Base-by-base conservation (phyloP, 2,329 filamentous ascomycete species). In the Bertia moriformis region DNA sequence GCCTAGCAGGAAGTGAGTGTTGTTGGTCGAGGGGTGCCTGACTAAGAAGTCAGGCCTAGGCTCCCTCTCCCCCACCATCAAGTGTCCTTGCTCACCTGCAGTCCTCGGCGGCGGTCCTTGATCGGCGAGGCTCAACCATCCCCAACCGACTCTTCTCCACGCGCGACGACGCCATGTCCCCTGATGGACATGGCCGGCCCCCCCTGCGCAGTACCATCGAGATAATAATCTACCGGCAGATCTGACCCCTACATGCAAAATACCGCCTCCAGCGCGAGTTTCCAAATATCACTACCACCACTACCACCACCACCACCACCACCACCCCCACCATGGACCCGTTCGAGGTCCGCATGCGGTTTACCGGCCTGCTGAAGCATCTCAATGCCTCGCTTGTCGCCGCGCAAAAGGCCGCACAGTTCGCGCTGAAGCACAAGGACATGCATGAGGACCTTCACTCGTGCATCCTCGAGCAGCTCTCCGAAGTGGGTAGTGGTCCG, bases 271-370 rank as follows among this genome's bases (percentile, higher is more conserved):
- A n/a, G n/a, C n/a, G n/a, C n/a, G n/a, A n/a, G n/a, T n/a, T n/a
- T n/a, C n/a, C n/a, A n/a, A n/a, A n/a, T n/a, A n/a, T n/a, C n/a
- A 17, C 17, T n/a, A 14, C 18, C 17, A 27, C 18, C 22, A 19
- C 27, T 38, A 38, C 19, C 14, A n/a, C n/a, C n/a, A n/a, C n/a
- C n/a, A n/a, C 37, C 17, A 22, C 35, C 13, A 12, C 4, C 14
- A 76, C 73, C 69, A 63, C 15, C 12, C 59, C 69, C 38, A 81
- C 80, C 75, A 71, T 71, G 35, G 88, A 98, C 62, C 91, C 91
- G 4, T 98, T 98, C 60, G 91, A 96, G 66, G 89, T 96, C 50
- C 88, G 91, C 55, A 88, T 98, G 74, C 87, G 87, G 61, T 98
- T 98, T 67, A 95, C 86, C 40, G 73, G 73, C 39, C 83, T 91